Percentiles rank a stretch among this genome's conserved stretches.
Conservation (phyloP, 2,329 filamentous ascomycete genomes). For the Microsporum canis region DNA sequence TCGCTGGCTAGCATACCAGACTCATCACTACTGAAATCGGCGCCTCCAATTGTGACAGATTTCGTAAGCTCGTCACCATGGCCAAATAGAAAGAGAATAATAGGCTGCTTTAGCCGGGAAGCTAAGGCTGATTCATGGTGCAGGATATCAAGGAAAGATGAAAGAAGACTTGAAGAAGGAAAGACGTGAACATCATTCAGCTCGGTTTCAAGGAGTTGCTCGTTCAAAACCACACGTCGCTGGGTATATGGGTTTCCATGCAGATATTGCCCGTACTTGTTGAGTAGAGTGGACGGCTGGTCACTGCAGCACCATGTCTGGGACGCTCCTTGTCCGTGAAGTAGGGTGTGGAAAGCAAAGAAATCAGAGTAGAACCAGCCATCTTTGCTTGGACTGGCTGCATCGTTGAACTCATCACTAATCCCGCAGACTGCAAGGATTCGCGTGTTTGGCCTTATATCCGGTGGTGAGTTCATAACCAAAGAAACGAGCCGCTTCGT, state of each 20-base stretch:
- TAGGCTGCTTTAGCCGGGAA: neutral
- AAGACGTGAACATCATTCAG: neutral
- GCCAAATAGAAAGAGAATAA: slow-evolving; percentile 9
- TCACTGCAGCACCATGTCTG: slow-evolving; percentile 10
- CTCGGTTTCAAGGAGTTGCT: slow-evolving; percentile 1
- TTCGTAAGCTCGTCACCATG: slow-evolving; percentile 4
- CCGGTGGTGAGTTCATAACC: neutral
- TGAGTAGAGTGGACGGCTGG: slow-evolving; percentile 7
- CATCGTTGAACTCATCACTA: slow-evolving; percentile 1
- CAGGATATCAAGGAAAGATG: slow-evolving; percentile 7
- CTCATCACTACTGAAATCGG: neutral
- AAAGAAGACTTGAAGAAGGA: slow-evolving; percentile 6
- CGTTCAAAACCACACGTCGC: slow-evolving; percentile 7
- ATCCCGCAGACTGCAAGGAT: slow-evolving; percentile 9
- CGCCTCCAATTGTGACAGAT: slow-evolving; percentile 5
- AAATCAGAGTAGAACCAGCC: slow-evolving; percentile 13
- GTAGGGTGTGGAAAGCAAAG: slow-evolving; percentile 12
- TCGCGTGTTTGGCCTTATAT: slow-evolving; percentile 4
- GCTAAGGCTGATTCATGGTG: slow-evolving; percentile 6
- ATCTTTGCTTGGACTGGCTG: neutral
- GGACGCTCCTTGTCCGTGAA: slow-evolving; percentile 3
- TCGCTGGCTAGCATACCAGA: too few species aligned
- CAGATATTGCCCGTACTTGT: slow-evolving; percentile 9
- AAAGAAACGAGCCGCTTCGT: neutral
- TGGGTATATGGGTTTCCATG: slow-evolving; percentile 4